Base-by-base conservation (phyloP, 2,329 filamentous ascomycete genomes). In the Verruconis gallopava region DNA sequence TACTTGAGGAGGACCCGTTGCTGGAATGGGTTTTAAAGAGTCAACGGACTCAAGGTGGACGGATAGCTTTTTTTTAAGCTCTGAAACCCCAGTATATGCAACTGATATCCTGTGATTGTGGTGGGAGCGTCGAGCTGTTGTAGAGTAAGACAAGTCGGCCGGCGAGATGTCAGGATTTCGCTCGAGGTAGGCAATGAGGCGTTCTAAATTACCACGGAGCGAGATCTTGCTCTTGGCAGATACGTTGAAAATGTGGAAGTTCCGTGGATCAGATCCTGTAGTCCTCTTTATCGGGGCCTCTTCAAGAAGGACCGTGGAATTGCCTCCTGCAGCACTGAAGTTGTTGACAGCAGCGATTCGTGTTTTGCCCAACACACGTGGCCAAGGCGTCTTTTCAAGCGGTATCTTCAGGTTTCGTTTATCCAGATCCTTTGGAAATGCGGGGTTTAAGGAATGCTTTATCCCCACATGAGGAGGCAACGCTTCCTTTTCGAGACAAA, bases 41-140 rank as follows among this genome's bases (percentile, higher is more conserved):
- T 42, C 40, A 6, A 25, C n/a, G 20, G 15, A 69, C 65, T 54
- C 67, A 68, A 38, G 64, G 45, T 53, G 67, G 66, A 60, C 55
- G 47, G 67, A 53, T 3, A 69, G 56, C 15, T 60, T 57, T 37
- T 64, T 61, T 46, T 58, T 61, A 37, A 66, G 62, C 52, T 66
- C 66, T 33, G 51, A 50, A 40, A 69, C 67, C 33, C 68, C 25
- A 9, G 38, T 34, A 6, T 18, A 38, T 5, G 32, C 17, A 3
- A 37, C 21, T n/a, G 28, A 38, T 14, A 44, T 36, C 3, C 53
- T 47, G 19, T 47, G 33, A 17, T 44, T 37, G 40, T 56, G 51
- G 17, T 55, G 54, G 21, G 46, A 44, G 4, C 53, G 50, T 4
- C 54, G 49, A 12, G 53, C 54, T 4, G 51, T 53, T 4, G 49